Evolutionary conservation across 495 filamentous ascomycete genomes (phyloP), one percentile per base, ranked within the genome.

Genomic region (Tuber melanosporum): DNA sequence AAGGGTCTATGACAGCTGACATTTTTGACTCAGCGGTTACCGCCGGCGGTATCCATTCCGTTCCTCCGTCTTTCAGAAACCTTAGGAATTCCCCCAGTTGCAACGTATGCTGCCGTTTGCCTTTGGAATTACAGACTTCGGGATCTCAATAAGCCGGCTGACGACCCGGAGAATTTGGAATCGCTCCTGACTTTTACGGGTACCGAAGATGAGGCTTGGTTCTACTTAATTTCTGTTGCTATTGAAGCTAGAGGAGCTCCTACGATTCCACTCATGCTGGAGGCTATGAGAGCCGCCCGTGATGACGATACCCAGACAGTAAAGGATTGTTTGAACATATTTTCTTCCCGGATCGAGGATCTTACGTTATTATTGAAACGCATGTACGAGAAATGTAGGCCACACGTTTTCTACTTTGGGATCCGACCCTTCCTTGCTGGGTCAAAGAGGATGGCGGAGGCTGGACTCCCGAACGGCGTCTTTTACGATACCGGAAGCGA

Each of bases 101-200:
- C 95, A 73, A 98, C 96, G 45, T 99, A 98, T 82, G 92, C 95
- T 15, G 93, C 91, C 32, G 89, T 97, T 14, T 92, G 91, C 76
- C 87, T 99, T 45, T 99, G 96, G 95, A 99, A 99, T 84, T 98
- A 92, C 87, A 93, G 92, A 84, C 92, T 94, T 1, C 88, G 98
- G 66, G 97, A 97, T 82, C 84, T 88, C 62, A 89, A 92, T 76
- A 93, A 96, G 82, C 89, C 89, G 20, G 89, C 95, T 70, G 93
- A 95, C 80, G 89, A 90, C 71, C 87, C 97, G 47, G 88, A 93
- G 76, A 98, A 98, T 81, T 87, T 99, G 66, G 89, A 91, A 41
- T 94, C 92, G 17, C 87, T 97, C 76, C 88, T 90, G 75, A 97
- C 95, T 26, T 94, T 98, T 84, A 98, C 96, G n/a, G 95, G 96